A percentile compares a stretch with the other conserved stretches of the same genome.
phyloP scores from a whole-genome alignment of 768 basidiomycete species.

The Hygrocybe punicea region DNA sequence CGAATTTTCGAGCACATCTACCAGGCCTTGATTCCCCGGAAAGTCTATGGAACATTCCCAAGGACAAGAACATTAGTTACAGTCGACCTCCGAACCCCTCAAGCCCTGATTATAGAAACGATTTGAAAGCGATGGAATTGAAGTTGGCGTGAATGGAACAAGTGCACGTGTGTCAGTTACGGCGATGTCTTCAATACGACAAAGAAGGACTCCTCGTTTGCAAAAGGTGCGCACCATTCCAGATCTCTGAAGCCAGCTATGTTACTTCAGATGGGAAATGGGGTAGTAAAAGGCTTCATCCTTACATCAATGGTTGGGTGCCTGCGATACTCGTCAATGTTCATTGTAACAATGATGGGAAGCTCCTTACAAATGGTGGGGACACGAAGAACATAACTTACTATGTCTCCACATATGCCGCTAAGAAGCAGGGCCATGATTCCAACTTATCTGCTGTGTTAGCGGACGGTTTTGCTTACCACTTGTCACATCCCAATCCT shows the following conservation, averaged over 20 bases:
- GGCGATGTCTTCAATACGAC: slow-evolving; percentile 18
- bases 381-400: slow-evolving; percentile 34
- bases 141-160: slow-evolving; percentile 26
- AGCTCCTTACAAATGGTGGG: slow-evolving; percentile 35
- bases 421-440: slow-evolving; percentile 36
- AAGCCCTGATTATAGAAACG: background rate
- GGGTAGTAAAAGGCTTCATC: slow-evolving; percentile 22
- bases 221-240: slow-evolving; percentile 34
- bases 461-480: slow-evolving; percentile 30
- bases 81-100: background rate
- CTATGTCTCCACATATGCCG: slow-evolving; percentile 35
- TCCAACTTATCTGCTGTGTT: slow-evolving; percentile 39
- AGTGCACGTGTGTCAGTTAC: slow-evolving; percentile 29
- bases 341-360: slow-evolving; percentile 42
- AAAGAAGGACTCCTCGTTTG: slow-evolving; percentile 27
- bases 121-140: too few relatives aligned
- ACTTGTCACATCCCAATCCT: slow-evolving; percentile 5
- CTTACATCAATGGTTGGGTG: slow-evolving; percentile 27
- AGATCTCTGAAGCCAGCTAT: slow-evolving; percentile 10
- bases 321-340: slow-evolving; percentile 22
- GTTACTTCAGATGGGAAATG: slow-evolving; percentile 26
- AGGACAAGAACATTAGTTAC: background rate
- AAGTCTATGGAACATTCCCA: background rate
- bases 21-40: background rate
- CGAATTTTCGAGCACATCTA: background rate